Evolutionary conservation across 1,139 yeast species (phyloP), one percentile per base, ranked within the genome.

Genomic region (Candida freyschussii): DNA sequence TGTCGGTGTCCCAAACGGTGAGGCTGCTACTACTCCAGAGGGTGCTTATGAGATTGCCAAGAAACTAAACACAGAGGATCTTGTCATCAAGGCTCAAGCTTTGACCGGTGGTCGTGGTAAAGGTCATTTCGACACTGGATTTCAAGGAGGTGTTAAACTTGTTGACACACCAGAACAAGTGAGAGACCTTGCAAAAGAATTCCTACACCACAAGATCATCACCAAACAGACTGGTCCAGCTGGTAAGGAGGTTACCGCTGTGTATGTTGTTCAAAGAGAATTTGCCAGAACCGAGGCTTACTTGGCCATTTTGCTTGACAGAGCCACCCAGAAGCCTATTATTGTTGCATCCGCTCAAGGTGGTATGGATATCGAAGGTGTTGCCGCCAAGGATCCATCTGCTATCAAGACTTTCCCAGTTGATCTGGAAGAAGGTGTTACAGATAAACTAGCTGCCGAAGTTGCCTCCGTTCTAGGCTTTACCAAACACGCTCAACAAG

Each of bases 291-390:
- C 94, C 51, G 99, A 91, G 69, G 95, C 96, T 42, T 91, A 91
- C 67, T 66, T 93, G 49, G 95, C 97, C 46, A 86, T 93, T 52
- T 74, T 93, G 52, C 76, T 89, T 83, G 98, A 91, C 73, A 84
- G 99, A 69, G 75, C 78, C 49, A 72, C 81, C 47, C 95, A 89
- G 67, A 71, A 77, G 51, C 96, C 97, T 44, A 72, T 91, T 67
- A 85, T 91, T 59, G 96, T 91, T 48, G 96, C 96, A 30, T 86
- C 96, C 23, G 71, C 95, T 48, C 94, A 91, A 69, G 99, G 99
- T 70, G 99, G 99, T 72, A 89, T 93, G 95, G 96, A 91, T 67
- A 93, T 91, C 57, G 99, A 91, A 72, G 95, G 95, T 62, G 97
- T 93, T 49, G 99, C 98, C 42, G 82, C 82, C 52, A 78, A 74